Conservation (phyloP, 2,329 filamentous ascomycete genomes). For the Elsinoe ampelina region DNA sequence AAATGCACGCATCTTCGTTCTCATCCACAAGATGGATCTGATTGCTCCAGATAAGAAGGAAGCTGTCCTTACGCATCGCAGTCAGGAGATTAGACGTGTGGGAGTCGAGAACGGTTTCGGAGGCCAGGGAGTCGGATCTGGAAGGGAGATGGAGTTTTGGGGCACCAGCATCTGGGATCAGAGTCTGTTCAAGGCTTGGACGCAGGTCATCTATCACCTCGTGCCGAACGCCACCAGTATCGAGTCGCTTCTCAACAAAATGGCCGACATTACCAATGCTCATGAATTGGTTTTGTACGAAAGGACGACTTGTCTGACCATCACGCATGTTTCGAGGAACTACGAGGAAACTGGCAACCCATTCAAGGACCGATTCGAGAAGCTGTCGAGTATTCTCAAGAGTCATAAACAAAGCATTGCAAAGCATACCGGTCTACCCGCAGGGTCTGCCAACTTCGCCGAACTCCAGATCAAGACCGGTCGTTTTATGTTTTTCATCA, state of each 20-base stretch:
- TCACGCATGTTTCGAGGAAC: constrained; percentile 78
- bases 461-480: constrained; percentile 72
- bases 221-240: constrained; percentile 90
- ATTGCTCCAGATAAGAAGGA: constrained; percentile 72
- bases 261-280: constrained; percentile 79
- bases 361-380: constrained; percentile 85
- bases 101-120: constrained; percentile 54
- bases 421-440: constrained; percentile 70
- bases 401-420: constrained; percentile 80
- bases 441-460: constrained; percentile 70
- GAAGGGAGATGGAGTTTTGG: constrained; percentile 62
- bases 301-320: constrained; percentile 87
- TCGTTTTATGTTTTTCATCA: constrained; percentile 86
- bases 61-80: constrained; percentile 74
- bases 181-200: constrained; percentile 96
- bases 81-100: constrained; percentile 65
- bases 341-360: constrained; percentile 66
- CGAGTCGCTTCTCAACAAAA: constrained; percentile 70
- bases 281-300: constrained; percentile 94
- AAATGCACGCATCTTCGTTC: constrained; percentile 75
- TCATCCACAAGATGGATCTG: constrained; percentile 98
- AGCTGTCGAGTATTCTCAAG: constrained; percentile 95
- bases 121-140: constrained; percentile 20
- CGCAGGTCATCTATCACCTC: constrained; percentile 91
- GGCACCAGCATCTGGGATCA: constrained; percentile 98